Evolutionary conservation across 495 filamentous ascomycete genomes (phyloP).

Genomic region (Hyaloscypha bicolor): DNA sequence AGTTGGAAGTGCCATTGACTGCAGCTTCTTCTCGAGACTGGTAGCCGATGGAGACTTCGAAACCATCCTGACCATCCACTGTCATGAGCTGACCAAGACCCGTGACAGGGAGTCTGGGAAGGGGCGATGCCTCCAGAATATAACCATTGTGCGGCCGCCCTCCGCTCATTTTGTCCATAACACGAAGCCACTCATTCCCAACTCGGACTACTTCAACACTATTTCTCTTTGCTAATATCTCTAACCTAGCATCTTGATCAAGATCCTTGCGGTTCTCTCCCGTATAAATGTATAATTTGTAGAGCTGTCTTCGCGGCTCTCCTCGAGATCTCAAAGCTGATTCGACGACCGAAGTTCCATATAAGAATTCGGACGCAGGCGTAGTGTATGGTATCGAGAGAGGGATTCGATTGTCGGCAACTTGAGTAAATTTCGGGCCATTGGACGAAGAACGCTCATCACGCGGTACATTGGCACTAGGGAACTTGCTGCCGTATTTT

Average conservation of each 20-base stretch:
- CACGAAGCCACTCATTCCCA: slow-evolving; percentile 54
- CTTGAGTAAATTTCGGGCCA: background rate
- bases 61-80: slow-evolving; percentile 42
- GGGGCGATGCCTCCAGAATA: slow-evolving; percentile 81
- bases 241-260: slow-evolving; percentile 47
- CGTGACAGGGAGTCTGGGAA: slow-evolving; percentile 73
- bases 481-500: background rate
- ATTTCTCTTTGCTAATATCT: slow-evolving; percentile 58
- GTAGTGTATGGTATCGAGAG: slow-evolving; percentile 76
- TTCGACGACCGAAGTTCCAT: slow-evolving; percentile 78
- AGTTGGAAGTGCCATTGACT: slow-evolving; percentile 62
- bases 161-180: slow-evolving; percentile 81
- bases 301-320: slow-evolving; percentile 64
- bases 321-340: slow-evolving; percentile 67
- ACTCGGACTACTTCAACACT: slow-evolving; percentile 56
- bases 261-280: slow-evolving; percentile 47
- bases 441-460: background rate
- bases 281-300: slow-evolving; percentile 79
- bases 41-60: slow-evolving; percentile 60
- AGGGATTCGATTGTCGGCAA: slow-evolving; percentile 37
- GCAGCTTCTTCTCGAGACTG: slow-evolving; percentile 73
- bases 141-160: slow-evolving; percentile 91
- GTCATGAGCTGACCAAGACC: slow-evolving; percentile 52
- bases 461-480: background rate
- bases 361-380: slow-evolving; percentile 88